Percentiles rank a stretch among this genome's conserved stretches.
phyloP scores from a whole-genome alignment of 1,284 basidiomycete species.

The Apiotrichum mycotoxinovorans region DNA sequence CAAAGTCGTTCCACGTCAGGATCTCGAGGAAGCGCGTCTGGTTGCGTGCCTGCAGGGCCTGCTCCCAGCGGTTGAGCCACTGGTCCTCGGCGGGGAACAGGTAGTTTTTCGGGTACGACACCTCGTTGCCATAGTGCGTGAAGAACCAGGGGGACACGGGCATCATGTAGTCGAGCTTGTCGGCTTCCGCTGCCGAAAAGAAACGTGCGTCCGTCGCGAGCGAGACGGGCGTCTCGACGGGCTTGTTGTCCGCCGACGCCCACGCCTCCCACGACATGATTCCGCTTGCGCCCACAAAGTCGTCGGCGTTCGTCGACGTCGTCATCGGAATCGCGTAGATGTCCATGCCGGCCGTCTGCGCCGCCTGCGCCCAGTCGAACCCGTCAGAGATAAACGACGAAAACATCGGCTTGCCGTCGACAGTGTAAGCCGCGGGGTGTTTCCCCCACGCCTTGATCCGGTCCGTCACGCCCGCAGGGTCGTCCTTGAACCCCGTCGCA shows the following conservation, averaged over 20 bases:
- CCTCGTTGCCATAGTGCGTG: slow-evolving; percentile 47
- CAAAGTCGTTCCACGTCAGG: slow-evolving; percentile 51
- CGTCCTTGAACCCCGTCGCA: slow-evolving; percentile 36
- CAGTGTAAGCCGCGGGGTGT: slow-evolving; percentile 32
- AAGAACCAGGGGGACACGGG: slow-evolving; percentile 49
- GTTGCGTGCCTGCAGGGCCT: slow-evolving; percentile 37
- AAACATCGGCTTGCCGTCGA: slow-evolving; percentile 44
- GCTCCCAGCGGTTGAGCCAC: slow-evolving; percentile 48
- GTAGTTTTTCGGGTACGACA: slow-evolving; percentile 49
- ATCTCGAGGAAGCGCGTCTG: slow-evolving; percentile 43
- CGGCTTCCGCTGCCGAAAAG: slow-evolving; percentile 18
- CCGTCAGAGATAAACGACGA: slow-evolving; percentile 48
- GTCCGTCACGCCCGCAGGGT: slow-evolving; percentile 15
- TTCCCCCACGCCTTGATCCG: slow-evolving; percentile 33
- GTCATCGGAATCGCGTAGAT: slow-evolving; percentile 43
- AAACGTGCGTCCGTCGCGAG: slow-evolving; percentile 36
- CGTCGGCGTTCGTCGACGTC: slow-evolving; percentile 4
- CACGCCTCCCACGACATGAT: slow-evolving; percentile 49
- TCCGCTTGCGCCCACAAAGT: slow-evolving; percentile 28
- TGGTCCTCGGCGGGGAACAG: slow-evolving; percentile 47
- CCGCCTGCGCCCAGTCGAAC: slow-evolving; percentile 37
- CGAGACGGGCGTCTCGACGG: slow-evolving; percentile 31
- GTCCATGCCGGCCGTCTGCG: slow-evolving; percentile 24
- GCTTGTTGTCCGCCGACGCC: slow-evolving; percentile 43
- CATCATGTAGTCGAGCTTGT: slow-evolving; percentile 45